Evolutionary conservation across 2,329 filamentous ascomycete genomes (phyloP).

Genomic region (Penicillium expansum): DNA sequence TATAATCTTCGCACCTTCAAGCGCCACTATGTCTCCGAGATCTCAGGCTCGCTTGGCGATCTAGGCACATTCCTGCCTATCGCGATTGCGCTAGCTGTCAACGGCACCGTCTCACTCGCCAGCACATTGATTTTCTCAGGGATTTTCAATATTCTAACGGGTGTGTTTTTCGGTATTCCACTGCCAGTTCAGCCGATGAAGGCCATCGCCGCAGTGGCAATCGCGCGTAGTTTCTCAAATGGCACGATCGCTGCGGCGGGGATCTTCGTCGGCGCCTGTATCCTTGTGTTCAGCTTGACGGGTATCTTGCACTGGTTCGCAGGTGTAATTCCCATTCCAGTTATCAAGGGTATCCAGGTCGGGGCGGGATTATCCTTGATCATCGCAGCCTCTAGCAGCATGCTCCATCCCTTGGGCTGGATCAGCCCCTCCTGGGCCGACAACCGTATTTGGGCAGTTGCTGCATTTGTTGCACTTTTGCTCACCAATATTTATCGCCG

Average conservation of each 20-base stretch:
- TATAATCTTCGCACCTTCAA: slow-evolving; percentile 59
- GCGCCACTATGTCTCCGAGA: slow-evolving; percentile 63
- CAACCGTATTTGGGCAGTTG: slow-evolving; percentile 74
- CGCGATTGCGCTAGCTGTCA: slow-evolving; percentile 78
- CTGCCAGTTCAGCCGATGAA: slow-evolving; percentile 87
- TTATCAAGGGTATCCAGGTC: slow-evolving; percentile 93
- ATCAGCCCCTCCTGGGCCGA: slow-evolving; percentile 64
- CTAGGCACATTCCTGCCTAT: slow-evolving; percentile 86
- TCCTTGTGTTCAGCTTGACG: slow-evolving; percentile 74
- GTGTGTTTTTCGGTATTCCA: slow-evolving; percentile 79
- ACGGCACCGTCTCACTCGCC: slow-evolving; percentile 74
- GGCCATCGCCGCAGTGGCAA: slow-evolving; percentile 89
- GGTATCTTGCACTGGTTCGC: slow-evolving; percentile 75
- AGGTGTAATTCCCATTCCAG: slow-evolving; percentile 73
- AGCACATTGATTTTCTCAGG: slow-evolving; percentile 87
- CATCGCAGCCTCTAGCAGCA: slow-evolving; percentile 68
- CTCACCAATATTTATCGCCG: slow-evolving; percentile 61
- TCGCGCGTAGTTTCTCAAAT: slow-evolving; percentile 64
- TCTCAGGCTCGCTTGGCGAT: slow-evolving; percentile 86
- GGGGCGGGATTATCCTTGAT: slow-evolving; percentile 83
- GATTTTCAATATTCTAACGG: slow-evolving; percentile 79
- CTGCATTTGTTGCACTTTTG: slow-evolving; percentile 69
- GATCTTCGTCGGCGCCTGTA: slow-evolving; percentile 69
- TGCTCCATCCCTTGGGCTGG: slow-evolving; percentile 70
- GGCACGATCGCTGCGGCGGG: slow-evolving; percentile 78